phyloP scores from a whole-genome alignment of 2,329 filamentous ascomycete species.

The Calycina herbarum region DNA sequence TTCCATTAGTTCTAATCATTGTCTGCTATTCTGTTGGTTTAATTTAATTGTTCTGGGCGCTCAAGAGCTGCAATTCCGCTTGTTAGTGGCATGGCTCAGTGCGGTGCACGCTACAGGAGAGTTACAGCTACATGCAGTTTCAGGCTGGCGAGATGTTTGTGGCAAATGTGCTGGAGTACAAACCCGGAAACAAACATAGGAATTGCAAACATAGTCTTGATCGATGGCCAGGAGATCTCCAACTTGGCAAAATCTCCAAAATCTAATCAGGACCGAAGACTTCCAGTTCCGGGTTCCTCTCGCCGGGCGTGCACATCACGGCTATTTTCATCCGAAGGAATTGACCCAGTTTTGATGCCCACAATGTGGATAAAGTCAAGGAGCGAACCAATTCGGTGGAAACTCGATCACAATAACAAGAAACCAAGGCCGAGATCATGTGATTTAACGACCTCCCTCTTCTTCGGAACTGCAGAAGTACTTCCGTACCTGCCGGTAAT shows the following conservation, averaged over 20 bases:
- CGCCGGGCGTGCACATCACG: neutral
- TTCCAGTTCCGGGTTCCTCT: neutral
- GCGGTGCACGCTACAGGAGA: too few relatives aligned
- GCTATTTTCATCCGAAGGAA: neutral
- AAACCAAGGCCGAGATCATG: constrained; percentile 2
- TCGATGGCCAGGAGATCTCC: constrained; percentile 34
- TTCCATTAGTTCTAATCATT: too few relatives aligned
- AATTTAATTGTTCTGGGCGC: too few relatives aligned
- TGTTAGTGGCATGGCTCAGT: too few relatives aligned
- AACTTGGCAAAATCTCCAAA: constrained; percentile 6
- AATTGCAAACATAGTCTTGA: constrained; percentile 56
- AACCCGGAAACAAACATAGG: constrained; percentile 70
- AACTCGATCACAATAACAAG: neutral
- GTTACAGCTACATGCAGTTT: constrained; percentile 38
- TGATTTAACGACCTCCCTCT: neutral
- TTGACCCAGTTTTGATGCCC: neutral
- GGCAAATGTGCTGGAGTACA: constrained; percentile 71
- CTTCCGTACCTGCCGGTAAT: neutral
- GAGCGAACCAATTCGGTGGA: constrained; percentile 3
- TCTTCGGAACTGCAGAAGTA: neutral
- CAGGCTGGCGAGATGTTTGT: constrained; percentile 67
- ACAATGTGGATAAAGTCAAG: neutral
- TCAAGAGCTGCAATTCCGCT: too few relatives aligned
- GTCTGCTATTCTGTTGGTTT: too few relatives aligned
- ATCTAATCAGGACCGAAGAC: neutral